phyloP scores from a whole-genome alignment of 2,329 filamentous ascomycete species.

The Whalleya microplaca region DNA sequence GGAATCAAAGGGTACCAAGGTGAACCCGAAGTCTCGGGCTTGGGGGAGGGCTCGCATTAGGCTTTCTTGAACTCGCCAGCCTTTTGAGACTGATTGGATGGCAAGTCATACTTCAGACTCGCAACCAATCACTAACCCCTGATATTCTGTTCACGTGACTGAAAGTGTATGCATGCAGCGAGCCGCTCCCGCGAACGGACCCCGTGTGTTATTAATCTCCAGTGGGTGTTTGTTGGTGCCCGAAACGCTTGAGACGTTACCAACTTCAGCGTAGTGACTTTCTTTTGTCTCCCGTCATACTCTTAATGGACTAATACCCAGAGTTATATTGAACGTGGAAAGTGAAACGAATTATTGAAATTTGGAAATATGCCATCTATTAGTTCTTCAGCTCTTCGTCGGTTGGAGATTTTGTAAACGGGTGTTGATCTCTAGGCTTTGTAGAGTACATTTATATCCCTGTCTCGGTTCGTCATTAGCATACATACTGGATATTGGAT shows the following conservation, averaged over 20 bases:
- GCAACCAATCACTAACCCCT: constrained; percentile 19
- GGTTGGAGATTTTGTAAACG: neutral
- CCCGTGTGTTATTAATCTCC: constrained; percentile 30
- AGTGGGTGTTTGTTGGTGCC: constrained; percentile 5
- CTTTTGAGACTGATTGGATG: constrained; percentile 16
- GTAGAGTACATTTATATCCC: neutral
- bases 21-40: constrained; percentile 24
- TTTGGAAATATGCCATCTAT: neutral
- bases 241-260: neutral
- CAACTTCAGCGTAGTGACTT: neutral
- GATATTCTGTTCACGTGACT: constrained; percentile 33
- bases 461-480: neutral
- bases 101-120: neutral
- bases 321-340: too few relatives aligned
- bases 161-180: constrained; percentile 35
- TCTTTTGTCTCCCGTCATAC: neutral
- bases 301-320: neutral
- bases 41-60: neutral
- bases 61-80: constrained; percentile 1
- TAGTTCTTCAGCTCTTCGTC: neutral
- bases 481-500: neutral
- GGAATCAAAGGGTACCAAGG: constrained; percentile 12
- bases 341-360: neutral
- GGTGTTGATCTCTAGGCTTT: neutral
- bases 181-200: constrained; percentile 35